These are phyloP conservation scores for Apiotrichum veenhuisii DNA, from an alignment of 1,284 basidiomycete species.

Conservation along the genomic window DNA sequence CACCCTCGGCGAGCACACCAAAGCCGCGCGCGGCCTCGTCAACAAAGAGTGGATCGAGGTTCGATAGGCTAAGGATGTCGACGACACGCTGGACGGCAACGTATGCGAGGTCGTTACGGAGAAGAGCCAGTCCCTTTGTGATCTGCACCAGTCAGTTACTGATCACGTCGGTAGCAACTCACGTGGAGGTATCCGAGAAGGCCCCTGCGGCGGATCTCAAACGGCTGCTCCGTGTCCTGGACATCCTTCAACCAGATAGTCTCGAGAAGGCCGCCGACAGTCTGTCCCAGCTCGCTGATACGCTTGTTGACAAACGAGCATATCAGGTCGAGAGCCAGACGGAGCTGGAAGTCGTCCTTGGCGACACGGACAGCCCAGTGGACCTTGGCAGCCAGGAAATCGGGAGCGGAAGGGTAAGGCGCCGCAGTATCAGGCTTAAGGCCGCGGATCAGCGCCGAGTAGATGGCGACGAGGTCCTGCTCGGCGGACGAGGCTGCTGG, in stretches of 20 bases:
- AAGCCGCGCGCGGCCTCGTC: constrained; percentile 63
- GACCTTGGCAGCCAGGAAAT: constrained; percentile 58
- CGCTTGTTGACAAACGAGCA: constrained; percentile 73
- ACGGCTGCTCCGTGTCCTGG: constrained; percentile 28
- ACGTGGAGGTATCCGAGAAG: constrained; percentile 30
- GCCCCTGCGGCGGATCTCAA: constrained; percentile 23
- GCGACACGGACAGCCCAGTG: constrained; percentile 59
- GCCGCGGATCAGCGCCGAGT: constrained; percentile 62
- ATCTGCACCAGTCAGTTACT: constrained; percentile 54
- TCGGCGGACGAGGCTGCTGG: constrained; percentile 45
- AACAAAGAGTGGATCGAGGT: constrained; percentile 36
- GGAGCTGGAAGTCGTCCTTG: constrained; percentile 58
- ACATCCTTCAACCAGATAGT: constrained; percentile 51
- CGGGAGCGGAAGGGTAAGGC: constrained; percentile 25
- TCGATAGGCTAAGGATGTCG: constrained; percentile 61
- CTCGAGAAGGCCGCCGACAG: constrained; percentile 51
- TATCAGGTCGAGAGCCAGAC: constrained; percentile 61
- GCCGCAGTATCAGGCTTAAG: constrained; percentile 53
- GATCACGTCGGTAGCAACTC: constrained; percentile 6
- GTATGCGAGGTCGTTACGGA: constrained; percentile 61
- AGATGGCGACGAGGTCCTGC: constrained; percentile 63
- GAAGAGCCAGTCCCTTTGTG: constrained; percentile 70
- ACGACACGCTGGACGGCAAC: constrained; percentile 64
- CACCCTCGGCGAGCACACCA: constrained; percentile 58
- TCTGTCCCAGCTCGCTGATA: constrained; percentile 54